phyloP scores from a whole-genome alignment of 129 eudicot species.

The Tagetes patula region DNA sequence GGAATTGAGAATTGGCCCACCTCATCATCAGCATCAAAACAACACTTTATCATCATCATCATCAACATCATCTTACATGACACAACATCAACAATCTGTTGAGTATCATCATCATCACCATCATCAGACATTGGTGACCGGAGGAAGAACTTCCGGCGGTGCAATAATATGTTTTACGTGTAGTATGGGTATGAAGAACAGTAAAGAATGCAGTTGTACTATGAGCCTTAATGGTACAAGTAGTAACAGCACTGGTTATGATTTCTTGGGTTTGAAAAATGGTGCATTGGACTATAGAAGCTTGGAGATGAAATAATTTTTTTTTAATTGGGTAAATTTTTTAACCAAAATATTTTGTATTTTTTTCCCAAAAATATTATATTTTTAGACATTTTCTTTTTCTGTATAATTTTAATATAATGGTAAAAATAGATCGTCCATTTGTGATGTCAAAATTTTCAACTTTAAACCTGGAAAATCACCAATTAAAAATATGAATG shows the following conservation, averaged over 20 bases:
- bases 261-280: constrained; percentile 72
- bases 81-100: constrained; percentile 20
- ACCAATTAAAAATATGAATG: too few species aligned
- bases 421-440: constrained; percentile 17
- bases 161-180: constrained; percentile 64
- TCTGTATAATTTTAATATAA: constrained; percentile 34
- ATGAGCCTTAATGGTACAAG: constrained; percentile 26
- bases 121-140: constrained; percentile 48
- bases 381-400: constrained; percentile 26
- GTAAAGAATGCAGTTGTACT: constrained; percentile 73
- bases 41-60: constrained; percentile 10
- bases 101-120: constrained; percentile 31
- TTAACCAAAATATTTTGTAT: constrained; percentile 19
- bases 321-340: constrained; percentile 5
- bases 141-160: constrained; percentile 40
- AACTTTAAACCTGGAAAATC: background rate
- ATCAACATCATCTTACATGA: constrained; percentile 1
- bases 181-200: constrained; percentile 64
- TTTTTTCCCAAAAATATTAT: constrained; percentile 19
- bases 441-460: background rate
- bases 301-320: constrained; percentile 80
- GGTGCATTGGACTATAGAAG: constrained; percentile 83
- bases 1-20: constrained; percentile 83
- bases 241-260: constrained; percentile 55
- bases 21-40: constrained; percentile 38